Evolutionary conservation across 2,329 filamentous ascomycete genomes (phyloP).

Genomic region (Cryphonectria naterciae): DNA sequence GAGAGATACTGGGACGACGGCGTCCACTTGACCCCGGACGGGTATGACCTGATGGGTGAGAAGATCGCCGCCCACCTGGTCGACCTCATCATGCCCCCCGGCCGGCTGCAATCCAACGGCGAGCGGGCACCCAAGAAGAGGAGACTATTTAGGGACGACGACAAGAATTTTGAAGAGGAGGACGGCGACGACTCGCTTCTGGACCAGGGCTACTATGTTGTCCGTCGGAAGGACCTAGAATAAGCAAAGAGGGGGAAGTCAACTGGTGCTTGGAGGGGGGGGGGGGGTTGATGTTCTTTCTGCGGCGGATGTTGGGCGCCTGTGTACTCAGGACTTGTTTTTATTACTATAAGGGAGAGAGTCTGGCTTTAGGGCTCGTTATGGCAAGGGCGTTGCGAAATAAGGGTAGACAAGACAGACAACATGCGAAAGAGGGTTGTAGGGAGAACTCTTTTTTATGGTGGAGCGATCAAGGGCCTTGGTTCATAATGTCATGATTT

Average conservation of each 20-base stretch:
- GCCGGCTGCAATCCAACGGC: conserved; percentile 41
- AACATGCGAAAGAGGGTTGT: not conserved
- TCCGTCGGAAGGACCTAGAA: conserved; percentile 56
- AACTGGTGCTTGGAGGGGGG: not conserved
- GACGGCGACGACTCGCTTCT: conserved; percentile 49
- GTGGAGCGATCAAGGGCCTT: not conserved
- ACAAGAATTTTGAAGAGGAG: conserved; percentile 55
- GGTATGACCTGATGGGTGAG: conserved; percentile 66
- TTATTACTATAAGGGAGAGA: not conserved
- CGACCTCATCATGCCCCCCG: conserved; percentile 44
- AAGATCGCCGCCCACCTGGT: conserved; percentile 58
- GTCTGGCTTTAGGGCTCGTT: not conserved
- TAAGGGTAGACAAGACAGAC: not conserved
- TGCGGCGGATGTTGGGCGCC: not conserved
- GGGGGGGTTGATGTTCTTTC: too few species aligned
- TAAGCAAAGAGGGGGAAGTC: conserved; percentile 32
- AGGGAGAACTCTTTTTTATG: not conserved
- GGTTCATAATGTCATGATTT: conserved; percentile 6
- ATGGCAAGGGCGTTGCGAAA: conserved; percentile 10
- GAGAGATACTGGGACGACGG: conserved; percentile 63
- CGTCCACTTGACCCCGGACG: conserved; percentile 60
- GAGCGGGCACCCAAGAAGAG: conserved; percentile 32
- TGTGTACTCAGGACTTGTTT: not conserved
- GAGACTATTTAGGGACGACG: conserved; percentile 42
- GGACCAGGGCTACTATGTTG: conserved; percentile 58